Evolutionary conservation across 192 early-diverging fungal genomes (phyloP), one percentile per base, ranked within the genome.

Genomic region (Thoreauomyces humboldtii): DNA sequence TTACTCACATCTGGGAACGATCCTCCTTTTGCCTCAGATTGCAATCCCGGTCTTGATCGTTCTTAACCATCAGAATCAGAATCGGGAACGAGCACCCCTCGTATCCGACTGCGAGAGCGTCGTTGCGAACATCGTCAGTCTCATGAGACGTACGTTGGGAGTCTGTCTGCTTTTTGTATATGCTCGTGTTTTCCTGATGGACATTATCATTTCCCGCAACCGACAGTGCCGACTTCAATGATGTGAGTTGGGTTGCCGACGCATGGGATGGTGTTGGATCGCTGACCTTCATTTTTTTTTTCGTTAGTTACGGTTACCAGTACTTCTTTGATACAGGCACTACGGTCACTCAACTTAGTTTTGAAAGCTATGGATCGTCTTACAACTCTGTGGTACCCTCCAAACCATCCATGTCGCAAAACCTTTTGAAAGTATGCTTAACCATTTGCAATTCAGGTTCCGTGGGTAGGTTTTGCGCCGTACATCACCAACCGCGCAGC

Each of bases 391-490:
- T 63, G 61, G 61, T 63, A 48, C 43, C 11, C 15, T 47, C 27
- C 28, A 11, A 21, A 9, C 21, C 2, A 22, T n/a, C n/a, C n/a
- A n/a, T n/a, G 12, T 28, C n/a, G 12, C 5, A 27, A 46, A 17
- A 21, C 24, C 4, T 52, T 24, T 15, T 25, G 50, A 52, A 11
- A 52, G 38, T 41, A 52, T 15, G 15, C 50, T 61, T 9, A 27
- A 24, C n/a, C 38, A 17, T 1, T 5, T 12, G 17, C 31, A 27
- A 52, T 57, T 9, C 53, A 65, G 63, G 42, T 65, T 25, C 52
- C 54, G 5, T 56, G 54, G 51, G 63, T 65, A n/a, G 53, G 37
- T 4, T 65, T 56, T 44, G 63, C 63, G 0, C 53, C 41, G 9
- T 65, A 65, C 34, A 54, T 65, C 0, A 54, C 38, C 11, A 25